A percentile compares a stretch with the other conserved stretches of the same genome.
Conservation (phyloP, 2,329 filamentous ascomycete species). For the Dissoconium aciculare region DNA sequence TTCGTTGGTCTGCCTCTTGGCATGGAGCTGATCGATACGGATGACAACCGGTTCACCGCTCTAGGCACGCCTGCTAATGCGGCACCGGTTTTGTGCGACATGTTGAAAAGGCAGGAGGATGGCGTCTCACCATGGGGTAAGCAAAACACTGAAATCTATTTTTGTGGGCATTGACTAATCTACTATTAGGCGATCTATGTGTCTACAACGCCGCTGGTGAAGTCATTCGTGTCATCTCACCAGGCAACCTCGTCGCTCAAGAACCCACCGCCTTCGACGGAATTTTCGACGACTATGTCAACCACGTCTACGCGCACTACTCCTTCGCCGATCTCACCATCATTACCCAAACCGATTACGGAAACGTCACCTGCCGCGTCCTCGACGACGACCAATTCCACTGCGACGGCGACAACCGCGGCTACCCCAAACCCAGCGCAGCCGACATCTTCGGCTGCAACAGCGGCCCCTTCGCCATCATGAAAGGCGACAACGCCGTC, state of each 20-base stretch:
- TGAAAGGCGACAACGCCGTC: constrained; percentile 26
- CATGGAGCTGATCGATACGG: constrained; percentile 36
- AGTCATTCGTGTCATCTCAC: constrained; percentile 29
- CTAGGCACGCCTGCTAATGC: constrained; percentile 46
- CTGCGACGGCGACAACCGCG: constrained; percentile 23
- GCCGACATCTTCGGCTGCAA: constrained; percentile 54
- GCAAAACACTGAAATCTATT: constrained; percentile 7
- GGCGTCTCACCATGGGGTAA: constrained; percentile 37
- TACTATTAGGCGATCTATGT: constrained; percentile 32
- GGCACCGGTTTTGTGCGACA: constrained; percentile 38
- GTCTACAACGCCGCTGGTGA: constrained; percentile 26
- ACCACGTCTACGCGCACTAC: constrained; percentile 37
- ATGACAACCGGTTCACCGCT: constrained; percentile 31
- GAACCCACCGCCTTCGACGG: constrained; percentile 32
- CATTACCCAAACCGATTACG: constrained; percentile 47
- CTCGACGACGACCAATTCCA: constrained; percentile 29
- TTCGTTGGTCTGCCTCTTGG: constrained; percentile 33
- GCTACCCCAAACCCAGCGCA: constrained; percentile 43
- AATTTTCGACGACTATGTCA: constrained; percentile 39
- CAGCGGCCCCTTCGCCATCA: constrained; percentile 42
- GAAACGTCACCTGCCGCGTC: constrained; percentile 40
- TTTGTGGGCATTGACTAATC: not conserved
- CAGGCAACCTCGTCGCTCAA: constrained; percentile 29
- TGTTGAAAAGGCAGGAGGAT: constrained; percentile 40
- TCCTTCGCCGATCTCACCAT: constrained; percentile 35